Conservation (phyloP, 148 eudicot genomes). For the Mesembryanthemum crystallinum region DNA sequence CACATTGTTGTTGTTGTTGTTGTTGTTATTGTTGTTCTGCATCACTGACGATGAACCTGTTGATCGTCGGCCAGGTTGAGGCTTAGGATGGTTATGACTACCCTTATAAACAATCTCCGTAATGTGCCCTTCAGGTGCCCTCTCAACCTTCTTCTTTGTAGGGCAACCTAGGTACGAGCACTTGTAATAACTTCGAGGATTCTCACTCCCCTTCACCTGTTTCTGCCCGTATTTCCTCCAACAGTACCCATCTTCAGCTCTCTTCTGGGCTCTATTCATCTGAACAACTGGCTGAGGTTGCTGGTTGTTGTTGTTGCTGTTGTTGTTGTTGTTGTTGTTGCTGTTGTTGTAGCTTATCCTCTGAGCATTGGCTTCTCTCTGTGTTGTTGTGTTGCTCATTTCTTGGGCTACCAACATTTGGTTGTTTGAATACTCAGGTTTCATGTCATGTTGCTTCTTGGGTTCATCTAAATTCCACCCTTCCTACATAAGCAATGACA, state of each 20-base stretch:
- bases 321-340: too few relatives aligned
- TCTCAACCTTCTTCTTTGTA: conserved; percentile 79
- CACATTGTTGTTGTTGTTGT: conserved; percentile 11
- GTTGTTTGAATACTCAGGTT: conserved; percentile 10
- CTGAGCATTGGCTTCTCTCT: conserved; percentile 13
- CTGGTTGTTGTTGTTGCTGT: not conserved
- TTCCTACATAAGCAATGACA: conserved; percentile 31
- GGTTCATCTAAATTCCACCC: conserved; percentile 38
- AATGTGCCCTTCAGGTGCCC: conserved; percentile 51
- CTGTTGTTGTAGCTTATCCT: conserved; percentile 10
- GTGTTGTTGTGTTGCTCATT: conserved; percentile 19
- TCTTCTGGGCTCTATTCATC: conserved; percentile 49
- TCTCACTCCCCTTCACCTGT: conserved; percentile 77
- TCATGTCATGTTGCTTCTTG: conserved; percentile 38
- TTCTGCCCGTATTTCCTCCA: conserved; percentile 89
- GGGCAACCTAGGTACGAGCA: conserved; percentile 70
- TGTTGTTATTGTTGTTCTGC: conserved; percentile 12
- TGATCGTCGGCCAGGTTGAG: conserved; percentile 53
- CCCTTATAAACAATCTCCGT: conserved; percentile 86
- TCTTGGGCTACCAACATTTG: conserved; percentile 18
- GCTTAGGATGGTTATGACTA: conserved; percentile 76
- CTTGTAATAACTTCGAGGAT: conserved; percentile 83
- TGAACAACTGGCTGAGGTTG: conserved; percentile 41
- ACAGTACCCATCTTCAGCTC: conserved; percentile 66
- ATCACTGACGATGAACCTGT: conserved; percentile 6